A percentile compares a stretch with the other conserved stretches of the same genome.
Evolutionary conservation across 495 filamentous ascomycete genomes (phyloP).

Genomic region (Penicillium maclennaniae): DNA sequence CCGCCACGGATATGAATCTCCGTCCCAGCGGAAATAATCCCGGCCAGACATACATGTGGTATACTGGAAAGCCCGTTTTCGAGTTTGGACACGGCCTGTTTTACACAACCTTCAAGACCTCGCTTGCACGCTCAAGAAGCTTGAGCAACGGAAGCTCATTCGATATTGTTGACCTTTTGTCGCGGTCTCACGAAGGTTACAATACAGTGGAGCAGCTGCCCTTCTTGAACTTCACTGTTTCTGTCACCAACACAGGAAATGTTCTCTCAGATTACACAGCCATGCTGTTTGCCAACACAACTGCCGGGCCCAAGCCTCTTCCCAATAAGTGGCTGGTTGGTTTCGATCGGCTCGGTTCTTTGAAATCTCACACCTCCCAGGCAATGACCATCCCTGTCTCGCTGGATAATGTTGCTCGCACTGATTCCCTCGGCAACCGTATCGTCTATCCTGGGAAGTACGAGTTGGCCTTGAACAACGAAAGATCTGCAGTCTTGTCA

Average conservation of each 20-base stretch:
- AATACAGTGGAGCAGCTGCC: conserved; percentile 33
- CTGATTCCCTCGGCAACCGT: conserved; percentile 54
- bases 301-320: conserved; percentile 54
- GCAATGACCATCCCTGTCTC: conserved; percentile 47
- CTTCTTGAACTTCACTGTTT: conserved; percentile 43
- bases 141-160: conserved; percentile 8
- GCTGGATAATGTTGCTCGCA: conserved; percentile 55
- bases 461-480: conserved; percentile 53
- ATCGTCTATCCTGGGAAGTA: conserved; percentile 66
- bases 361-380: conserved; percentile 37
- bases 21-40: conserved; percentile 42
- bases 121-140: conserved; percentile 9
- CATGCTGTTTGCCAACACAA: conserved; percentile 52
- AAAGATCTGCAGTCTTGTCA: conserved; percentile 24
- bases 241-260: conserved; percentile 51
- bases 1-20: conserved; percentile 55
- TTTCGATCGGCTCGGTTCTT: conserved; percentile 49
- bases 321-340: conserved; percentile 62
- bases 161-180: conserved; percentile 29
- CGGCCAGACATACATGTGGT: conserved; percentile 62
- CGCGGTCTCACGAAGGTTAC: conserved; percentile 22
- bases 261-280: conserved; percentile 56
- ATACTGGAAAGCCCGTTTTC: conserved; percentile 49
- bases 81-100: conserved; percentile 55
- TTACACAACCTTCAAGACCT: conserved; percentile 47